These are phyloP conservation scores for Flaveria brownii DNA, from an alignment of 129 eudicot genomes.

Conservation along the genomic window DNA sequence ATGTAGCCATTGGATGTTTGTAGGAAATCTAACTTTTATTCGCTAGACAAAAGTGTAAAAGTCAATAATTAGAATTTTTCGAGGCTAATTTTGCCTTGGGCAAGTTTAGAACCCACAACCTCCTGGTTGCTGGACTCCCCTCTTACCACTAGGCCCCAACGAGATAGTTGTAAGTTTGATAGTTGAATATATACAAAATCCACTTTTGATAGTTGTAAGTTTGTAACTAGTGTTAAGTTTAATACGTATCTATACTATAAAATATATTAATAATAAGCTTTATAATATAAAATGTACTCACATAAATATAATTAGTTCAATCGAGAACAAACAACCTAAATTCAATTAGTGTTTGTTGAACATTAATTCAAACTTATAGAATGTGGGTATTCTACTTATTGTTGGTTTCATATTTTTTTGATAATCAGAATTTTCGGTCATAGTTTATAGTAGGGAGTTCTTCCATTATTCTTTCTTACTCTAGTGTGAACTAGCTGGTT, in stretches of 20 bases:
- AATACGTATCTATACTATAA: neutral
- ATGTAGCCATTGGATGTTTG: constrained; percentile 10
- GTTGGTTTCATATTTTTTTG: neutral
- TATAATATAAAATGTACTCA: neutral
- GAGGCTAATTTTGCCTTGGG: too few species aligned
- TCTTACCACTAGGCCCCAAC: too few species aligned
- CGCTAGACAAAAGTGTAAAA: neutral
- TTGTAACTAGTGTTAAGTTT: neutral
- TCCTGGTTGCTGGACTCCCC: too few species aligned
- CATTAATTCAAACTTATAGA: constrained; percentile 10
- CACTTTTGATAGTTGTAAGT: neutral
- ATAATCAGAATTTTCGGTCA: neutral
- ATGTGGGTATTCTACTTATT: neutral
- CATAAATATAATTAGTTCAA: neutral
- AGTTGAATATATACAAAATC: neutral
- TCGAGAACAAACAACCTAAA: neutral
- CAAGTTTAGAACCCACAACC: too few species aligned
- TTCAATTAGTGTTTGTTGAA: neutral
- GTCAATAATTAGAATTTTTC: neutral
- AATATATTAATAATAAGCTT: neutral
- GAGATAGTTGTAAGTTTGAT: neutral
- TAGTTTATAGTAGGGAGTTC: neutral
- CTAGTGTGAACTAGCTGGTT: constrained; percentile 13
- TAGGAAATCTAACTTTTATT: neutral
- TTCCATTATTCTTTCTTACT: neutral